phyloP scores from a whole-genome alignment of 805 yeast species.

The Clavispora phyllophila region DNA sequence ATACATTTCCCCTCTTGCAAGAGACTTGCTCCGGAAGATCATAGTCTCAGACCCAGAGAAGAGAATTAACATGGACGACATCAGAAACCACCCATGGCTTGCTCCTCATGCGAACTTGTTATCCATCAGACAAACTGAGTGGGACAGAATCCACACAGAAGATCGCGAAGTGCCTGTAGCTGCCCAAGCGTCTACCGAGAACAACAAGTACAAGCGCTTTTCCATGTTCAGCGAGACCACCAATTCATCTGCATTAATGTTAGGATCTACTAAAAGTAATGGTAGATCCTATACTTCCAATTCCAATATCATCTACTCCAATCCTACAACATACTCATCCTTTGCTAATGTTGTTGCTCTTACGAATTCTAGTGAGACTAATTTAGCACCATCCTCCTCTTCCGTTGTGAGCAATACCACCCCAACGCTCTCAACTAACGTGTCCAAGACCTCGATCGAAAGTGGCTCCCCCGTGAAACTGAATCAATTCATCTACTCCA shows the following conservation, averaged over 20 bases:
- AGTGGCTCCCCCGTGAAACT: not conserved
- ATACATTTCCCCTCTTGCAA: slow-evolving; percentile 81
- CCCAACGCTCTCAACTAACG: slow-evolving; percentile 16
- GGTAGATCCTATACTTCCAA: slow-evolving; percentile 34
- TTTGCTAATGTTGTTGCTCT: slow-evolving; percentile 48
- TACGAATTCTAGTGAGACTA: slow-evolving; percentile 19
- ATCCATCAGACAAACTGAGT: slow-evolving; percentile 80
- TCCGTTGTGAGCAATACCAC: slow-evolving; percentile 19
- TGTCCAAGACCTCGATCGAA: not conserved
- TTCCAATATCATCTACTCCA: slow-evolving; percentile 37
- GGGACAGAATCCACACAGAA: slow-evolving; percentile 61
- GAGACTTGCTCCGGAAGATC: slow-evolving; percentile 83
- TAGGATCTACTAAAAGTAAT: slow-evolving; percentile 22
- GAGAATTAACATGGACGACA: slow-evolving; percentile 63
- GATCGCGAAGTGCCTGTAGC: slow-evolving; percentile 16
- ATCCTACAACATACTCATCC: slow-evolving; percentile 63
- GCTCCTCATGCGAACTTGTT: slow-evolving; percentile 78
- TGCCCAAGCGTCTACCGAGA: slow-evolving; percentile 6
- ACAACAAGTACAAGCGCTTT: slow-evolving; percentile 36
- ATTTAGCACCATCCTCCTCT: slow-evolving; percentile 17
- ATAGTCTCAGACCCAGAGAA: slow-evolving; percentile 79
- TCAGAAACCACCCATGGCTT: slow-evolving; percentile 84
- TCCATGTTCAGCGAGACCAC: slow-evolving; percentile 42
- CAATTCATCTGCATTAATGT: slow-evolving; percentile 30
- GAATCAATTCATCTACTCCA: slow-evolving; percentile 3